Percentiles rank a stretch among this genome's conserved stretches.
Evolutionary conservation across 805 yeast genomes (phyloP).

Genomic region (Vanderwaltozyma polyspora): DNA sequence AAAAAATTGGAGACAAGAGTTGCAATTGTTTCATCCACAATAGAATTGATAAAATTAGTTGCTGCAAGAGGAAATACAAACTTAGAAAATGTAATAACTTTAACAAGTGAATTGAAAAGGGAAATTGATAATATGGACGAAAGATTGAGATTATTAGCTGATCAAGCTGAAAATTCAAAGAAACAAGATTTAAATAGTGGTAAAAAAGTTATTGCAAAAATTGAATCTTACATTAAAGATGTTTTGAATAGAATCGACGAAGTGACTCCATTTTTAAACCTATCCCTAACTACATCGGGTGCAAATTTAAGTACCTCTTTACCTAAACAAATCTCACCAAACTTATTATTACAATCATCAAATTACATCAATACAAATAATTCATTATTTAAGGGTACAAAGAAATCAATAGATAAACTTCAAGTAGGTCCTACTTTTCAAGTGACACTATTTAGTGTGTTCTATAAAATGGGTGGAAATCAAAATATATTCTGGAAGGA

Average conservation of each 20-base stretch:
- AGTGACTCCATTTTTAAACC: conserved; percentile 53
- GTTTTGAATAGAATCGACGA: conserved; percentile 49
- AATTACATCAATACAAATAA: conserved; percentile 28
- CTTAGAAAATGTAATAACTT: conserved; percentile 40
- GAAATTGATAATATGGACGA: conserved; percentile 50
- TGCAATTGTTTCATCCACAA: conserved; percentile 50
- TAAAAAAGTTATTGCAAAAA: conserved; percentile 29
- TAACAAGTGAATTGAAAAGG: conserved; percentile 43
- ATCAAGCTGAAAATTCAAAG: conserved; percentile 24
- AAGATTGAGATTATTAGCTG: conserved; percentile 33
- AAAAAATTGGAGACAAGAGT: conserved; percentile 45
- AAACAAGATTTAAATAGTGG: conserved; percentile 9
- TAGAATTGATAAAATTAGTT: conserved; percentile 52
- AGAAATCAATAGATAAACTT: conserved; percentile 2
- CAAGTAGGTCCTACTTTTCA: conserved; percentile 53
- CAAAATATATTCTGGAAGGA: conserved; percentile 61
- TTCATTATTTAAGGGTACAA: background rate
- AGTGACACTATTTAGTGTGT: conserved; percentile 49
- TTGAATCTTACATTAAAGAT: conserved; percentile 39
- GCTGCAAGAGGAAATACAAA: conserved; percentile 53
- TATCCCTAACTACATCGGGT: conserved; percentile 60
- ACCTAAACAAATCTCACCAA: conserved; percentile 49
- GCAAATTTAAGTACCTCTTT: conserved; percentile 42
- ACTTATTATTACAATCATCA: conserved; percentile 54
- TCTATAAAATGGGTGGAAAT: conserved; percentile 38